Evolutionary conservation across 73 alveolate genomes (phyloP), one percentile per base, ranked within the genome.

Genomic region (Urostyla sp.): DNA sequence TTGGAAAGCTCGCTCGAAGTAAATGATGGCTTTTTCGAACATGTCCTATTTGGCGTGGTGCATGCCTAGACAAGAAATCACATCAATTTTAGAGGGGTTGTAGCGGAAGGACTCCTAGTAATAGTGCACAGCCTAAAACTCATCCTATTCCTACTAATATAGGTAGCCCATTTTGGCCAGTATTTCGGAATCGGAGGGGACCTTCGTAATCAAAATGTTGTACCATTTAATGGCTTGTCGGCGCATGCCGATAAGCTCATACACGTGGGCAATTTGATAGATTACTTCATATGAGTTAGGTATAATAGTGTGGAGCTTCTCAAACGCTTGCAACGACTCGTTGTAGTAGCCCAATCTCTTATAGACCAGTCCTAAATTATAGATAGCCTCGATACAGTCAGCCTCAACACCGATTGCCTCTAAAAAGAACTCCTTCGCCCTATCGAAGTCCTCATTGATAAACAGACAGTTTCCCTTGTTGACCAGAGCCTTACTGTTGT

Each of bases 381-480:
- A 98, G 86, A 98, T 95, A 31, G 99, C 99, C 82, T 98, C 99
- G n/a, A 98, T 94, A 75, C 99, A 98, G 73, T 98, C 99, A 46
- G 99, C 99, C 78, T 98, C 99, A 6, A 98, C 99, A 21, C 99
- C 99, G 46, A 98, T 98, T 26, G 99, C 99, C 88, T 98, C 99
- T 35, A 98, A 90, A 89, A 94, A 98, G 75, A 94, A 94, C 84
- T 98, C 99, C 76, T 98, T 98, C 30, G 99, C 97, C 54, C 98
- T 89, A 56, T 95, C 97, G 80, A 93, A 97, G 79, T 98, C 99
- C 80, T 97, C 99, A 73, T 90, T 94, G 80, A 96, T 94, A 87
- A 93, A 97, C 80, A 97, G 94, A 59, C 99, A 96, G 94, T 98
- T 98, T 2, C 99, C 99, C 84, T 97, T 98, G 79, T 98, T 98